These are phyloP conservation scores for Zygosaccharomyces lentus DNA, from an alignment of 805 yeast genomes.

Conservation along the genomic window DNA sequence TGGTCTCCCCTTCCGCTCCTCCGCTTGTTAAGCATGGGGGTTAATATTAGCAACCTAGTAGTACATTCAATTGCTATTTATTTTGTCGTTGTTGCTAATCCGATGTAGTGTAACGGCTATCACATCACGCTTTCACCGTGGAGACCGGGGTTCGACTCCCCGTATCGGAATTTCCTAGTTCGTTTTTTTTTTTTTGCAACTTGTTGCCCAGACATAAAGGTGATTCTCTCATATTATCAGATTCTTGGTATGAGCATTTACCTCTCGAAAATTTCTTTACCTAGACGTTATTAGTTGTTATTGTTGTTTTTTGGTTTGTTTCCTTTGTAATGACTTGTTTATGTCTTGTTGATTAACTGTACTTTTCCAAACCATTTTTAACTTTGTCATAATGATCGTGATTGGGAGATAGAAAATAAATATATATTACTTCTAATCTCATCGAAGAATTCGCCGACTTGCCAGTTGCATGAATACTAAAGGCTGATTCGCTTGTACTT, in stretches of 20 bases:
- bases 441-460: neutral
- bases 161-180: slow-evolving; percentile 26
- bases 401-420: neutral
- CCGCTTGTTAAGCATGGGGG: too few relatives aligned
- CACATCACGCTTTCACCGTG: slow-evolving; percentile 34
- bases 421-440: neutral
- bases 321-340: neutral
- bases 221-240: too few relatives aligned
- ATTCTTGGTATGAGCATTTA: too few relatives aligned
- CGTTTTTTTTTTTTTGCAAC: slow-evolving; percentile 1
- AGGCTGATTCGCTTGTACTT: neutral
- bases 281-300: slow-evolving; percentile 18
- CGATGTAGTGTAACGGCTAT: slow-evolving; percentile 34
- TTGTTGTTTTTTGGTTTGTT: neutral
- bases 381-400: neutral
- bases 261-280: slow-evolving; percentile 1
- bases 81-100: slow-evolving; percentile 4
- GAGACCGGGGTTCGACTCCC: slow-evolving; percentile 34
- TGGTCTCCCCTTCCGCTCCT: too few relatives aligned
- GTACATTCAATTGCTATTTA: neutral
- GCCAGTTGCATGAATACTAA: neutral
- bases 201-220: too few relatives aligned
- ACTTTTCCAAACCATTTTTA: neutral
- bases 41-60: neutral
- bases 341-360: slow-evolving; percentile 4